Conservation (phyloP, 176 grass and related monocot species). For the Cenchrus americanus region DNA sequence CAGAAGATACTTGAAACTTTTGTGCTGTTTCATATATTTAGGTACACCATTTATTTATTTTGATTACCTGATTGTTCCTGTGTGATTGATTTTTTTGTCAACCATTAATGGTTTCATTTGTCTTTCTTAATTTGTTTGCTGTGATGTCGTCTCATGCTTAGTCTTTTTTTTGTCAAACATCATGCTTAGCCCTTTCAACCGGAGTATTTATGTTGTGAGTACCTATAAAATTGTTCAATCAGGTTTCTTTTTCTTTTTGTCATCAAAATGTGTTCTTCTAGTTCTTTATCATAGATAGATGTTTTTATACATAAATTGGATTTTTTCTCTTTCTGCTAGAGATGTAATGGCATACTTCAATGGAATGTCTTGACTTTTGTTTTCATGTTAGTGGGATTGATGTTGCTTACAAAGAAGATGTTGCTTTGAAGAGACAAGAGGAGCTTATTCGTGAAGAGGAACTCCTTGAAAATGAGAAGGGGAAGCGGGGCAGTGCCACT, state of each 20-base stretch:
- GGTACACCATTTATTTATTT: conserved; percentile 48
- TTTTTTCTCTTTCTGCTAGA: conserved; percentile 21
- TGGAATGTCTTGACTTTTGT: conserved; percentile 26
- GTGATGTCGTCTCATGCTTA: conserved; percentile 10
- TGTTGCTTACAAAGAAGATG: conserved; percentile 88
- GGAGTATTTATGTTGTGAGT: conserved; percentile 10
- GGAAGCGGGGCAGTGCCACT: conserved; percentile 53
- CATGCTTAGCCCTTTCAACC: not conserved
- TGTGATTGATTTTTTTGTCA: conserved; percentile 23
- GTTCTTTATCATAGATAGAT: not conserved
- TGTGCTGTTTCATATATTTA: conserved; percentile 88
- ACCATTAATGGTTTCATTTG: not conserved
- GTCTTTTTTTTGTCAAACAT: not conserved
- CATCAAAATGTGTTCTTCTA: conserved; percentile 7
- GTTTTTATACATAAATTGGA: conserved; percentile 18
- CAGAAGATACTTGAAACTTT: conserved; percentile 91
- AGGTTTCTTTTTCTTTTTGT: not conserved
- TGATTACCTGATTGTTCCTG: conserved; percentile 15
- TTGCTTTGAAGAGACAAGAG: conserved; percentile 97
- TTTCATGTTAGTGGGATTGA: conserved; percentile 76
- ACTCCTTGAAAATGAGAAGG: conserved; percentile 75
- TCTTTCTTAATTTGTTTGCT: conserved; percentile 19
- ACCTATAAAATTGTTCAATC: conserved; percentile 13
- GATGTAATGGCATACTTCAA: conserved; percentile 17
- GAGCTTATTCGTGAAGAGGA: conserved; percentile 98